Conservation (phyloP, 192 early-diverging fungal species). For the Rhizophagus clarus region DNA sequence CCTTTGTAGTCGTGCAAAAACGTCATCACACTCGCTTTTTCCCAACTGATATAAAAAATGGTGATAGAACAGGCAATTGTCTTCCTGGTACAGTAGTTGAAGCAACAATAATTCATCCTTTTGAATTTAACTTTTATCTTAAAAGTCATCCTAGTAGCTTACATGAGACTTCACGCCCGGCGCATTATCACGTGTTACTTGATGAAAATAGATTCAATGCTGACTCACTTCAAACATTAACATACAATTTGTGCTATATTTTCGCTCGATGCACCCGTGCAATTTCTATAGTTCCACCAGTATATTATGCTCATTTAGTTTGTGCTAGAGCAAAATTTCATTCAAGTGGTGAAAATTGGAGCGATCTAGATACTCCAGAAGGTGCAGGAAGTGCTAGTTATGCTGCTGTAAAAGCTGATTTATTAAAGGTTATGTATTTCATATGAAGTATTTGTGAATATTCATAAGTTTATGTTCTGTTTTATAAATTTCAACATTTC, state of each 20-base stretch:
- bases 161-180: background rate
- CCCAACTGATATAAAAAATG: background rate
- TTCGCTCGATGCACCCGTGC: slow-evolving; percentile 83
- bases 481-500: too few relatives aligned
- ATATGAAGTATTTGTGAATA: too few relatives aligned
- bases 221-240: slow-evolving; percentile 66
- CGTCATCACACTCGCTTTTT: background rate
- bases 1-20: background rate
- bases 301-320: background rate
- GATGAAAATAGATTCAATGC: background rate
- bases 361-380: too few relatives aligned
- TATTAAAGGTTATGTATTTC: too few relatives aligned
- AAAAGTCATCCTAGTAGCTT: background rate
- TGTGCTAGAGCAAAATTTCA: background rate
- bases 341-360: background rate
- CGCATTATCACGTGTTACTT: background rate
- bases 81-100: background rate
- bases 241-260: slow-evolving; percentile 82
- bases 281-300: slow-evolving; percentile 50
- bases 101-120: background rate
- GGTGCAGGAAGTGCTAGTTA: too few relatives aligned
- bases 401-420: too few relatives aligned
- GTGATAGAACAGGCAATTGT: background rate
- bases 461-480: too few relatives aligned
- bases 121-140: background rate